Conservation (phyloP, 2,329 filamentous ascomycete genomes). For the Leptosphaerulina australis region DNA sequence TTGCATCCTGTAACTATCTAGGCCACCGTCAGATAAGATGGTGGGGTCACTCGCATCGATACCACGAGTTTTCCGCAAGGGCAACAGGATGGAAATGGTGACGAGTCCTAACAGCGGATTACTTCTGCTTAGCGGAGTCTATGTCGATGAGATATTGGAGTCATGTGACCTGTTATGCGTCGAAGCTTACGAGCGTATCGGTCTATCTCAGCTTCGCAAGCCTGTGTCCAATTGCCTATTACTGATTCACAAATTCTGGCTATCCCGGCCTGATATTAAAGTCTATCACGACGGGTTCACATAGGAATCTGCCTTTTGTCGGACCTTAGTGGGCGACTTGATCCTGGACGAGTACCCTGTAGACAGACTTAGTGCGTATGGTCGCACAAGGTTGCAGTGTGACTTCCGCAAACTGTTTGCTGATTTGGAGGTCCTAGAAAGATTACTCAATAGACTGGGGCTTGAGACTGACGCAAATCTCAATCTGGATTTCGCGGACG, state of each 20-base stretch:
- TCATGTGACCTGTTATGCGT: conserved; percentile 3
- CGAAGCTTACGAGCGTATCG: background rate
- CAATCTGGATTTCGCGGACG: background rate
- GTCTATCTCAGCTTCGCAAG: background rate
- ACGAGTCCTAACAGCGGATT: background rate
- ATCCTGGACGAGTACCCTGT: conserved; percentile 22
- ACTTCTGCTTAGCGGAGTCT: conserved; percentile 3
- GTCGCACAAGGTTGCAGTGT: background rate
- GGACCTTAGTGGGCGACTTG: conserved; percentile 19
- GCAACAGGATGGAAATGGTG: background rate
- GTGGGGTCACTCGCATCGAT: conserved; percentile 29
- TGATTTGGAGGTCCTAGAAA: background rate
- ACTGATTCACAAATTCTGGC: background rate
- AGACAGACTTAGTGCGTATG: background rate
- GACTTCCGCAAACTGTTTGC: background rate
- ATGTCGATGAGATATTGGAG: conserved; percentile 11
- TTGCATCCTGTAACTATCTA: conserved; percentile 20
- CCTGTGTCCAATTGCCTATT: background rate
- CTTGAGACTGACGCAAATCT: background rate
- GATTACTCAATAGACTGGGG: no score
- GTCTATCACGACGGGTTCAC: conserved; percentile 4
- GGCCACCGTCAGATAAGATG: conserved; percentile 26
- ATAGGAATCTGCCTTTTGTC: conserved; percentile 15
- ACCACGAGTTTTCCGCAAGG: conserved; percentile 16
- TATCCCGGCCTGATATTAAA: fast-evolving